Percentiles rank a stretch among this genome's conserved stretches.
Conservation (phyloP, 73 alveolate genomes). For the Blepharisma japonicum region DNA sequence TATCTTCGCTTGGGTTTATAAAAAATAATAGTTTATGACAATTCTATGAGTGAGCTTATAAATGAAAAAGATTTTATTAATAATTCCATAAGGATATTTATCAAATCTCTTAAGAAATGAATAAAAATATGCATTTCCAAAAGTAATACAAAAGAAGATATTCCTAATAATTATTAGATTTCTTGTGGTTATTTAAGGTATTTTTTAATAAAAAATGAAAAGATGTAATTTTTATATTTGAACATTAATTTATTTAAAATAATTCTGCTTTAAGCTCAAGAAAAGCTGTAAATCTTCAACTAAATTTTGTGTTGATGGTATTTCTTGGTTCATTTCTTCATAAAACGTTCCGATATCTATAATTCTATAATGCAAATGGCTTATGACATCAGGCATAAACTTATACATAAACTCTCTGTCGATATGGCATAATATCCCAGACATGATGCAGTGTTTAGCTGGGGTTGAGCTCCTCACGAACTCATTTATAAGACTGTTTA, state of each 20-base stretch:
- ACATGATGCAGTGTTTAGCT: not conserved
- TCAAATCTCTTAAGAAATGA: no score
- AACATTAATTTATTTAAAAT: not conserved
- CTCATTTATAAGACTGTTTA: not conserved
- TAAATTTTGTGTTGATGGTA: not conserved
- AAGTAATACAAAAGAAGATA: no score
- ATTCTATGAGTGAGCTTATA: no score
- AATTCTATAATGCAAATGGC: slow-evolving; percentile 2
- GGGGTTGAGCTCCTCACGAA: not conserved
- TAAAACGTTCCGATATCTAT: not conserved
- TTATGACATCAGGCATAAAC: not conserved
- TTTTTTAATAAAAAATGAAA: no score
- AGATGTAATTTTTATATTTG: no score
- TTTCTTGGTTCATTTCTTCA: not conserved
- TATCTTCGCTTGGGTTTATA: no score
- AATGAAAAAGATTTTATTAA: no score
- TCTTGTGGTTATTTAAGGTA: no score
- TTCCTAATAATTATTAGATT: no score
- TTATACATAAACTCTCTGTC: slow-evolving; percentile 7
- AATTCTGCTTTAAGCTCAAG: not conserved
- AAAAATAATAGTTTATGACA: no score
- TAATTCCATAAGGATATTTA: no score
- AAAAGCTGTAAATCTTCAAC: not conserved
- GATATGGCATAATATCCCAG: not conserved
- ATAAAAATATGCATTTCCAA: no score